Evolutionary conservation across 139 green algal genomes (phyloP), one percentile per base, ranked within the genome.

Genomic region (Edaphochlamys debaryana): DNA sequence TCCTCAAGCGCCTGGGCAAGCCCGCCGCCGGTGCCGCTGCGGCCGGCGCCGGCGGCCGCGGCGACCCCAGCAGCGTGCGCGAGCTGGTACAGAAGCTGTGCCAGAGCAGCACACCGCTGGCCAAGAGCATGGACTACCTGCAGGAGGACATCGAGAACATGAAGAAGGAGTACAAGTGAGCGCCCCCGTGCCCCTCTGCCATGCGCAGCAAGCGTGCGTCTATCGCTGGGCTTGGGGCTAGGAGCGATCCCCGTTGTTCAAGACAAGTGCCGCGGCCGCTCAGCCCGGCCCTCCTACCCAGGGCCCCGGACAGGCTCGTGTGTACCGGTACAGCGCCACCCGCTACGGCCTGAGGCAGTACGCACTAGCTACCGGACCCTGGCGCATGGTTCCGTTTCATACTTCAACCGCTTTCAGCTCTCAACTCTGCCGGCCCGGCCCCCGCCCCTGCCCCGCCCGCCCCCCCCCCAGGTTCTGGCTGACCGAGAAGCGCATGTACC

Each of bases 381-480:
- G n/a, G n/a, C n/a, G n/a, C n/a, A n/a, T n/a, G n/a, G n/a, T n/a
- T n/a, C n/a, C n/a, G n/a, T n/a, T n/a, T n/a, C n/a, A n/a, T n/a
- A n/a, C n/a, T n/a, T n/a, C n/a, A n/a, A n/a, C n/a, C n/a, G n/a
- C n/a, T n/a, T n/a, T n/a, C n/a, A n/a, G n/a, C n/a, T n/a, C n/a
- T n/a, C n/a, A n/a, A n/a, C n/a, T n/a, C n/a, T n/a, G n/a, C n/a
- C n/a, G n/a, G n/a, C n/a, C n/a, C n/a, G n/a, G n/a, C n/a, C n/a
- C n/a, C n/a, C n/a, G n/a, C n/a, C n/a, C n/a, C n/a, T n/a, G n/a
- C n/a, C n/a, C n/a, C n/a, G n/a, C n/a, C n/a, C n/a, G n/a, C n/a
- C n/a, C n/a, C n/a, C n/a, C n/a, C n/a, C n/a, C n/a, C 34, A 88
- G 87, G 50, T 94, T 94, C 71, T 96, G 93, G 93, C 60, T 85